phyloP scores from a whole-genome alignment of 345 rosid species.

The Aurinia saxatilis region DNA sequence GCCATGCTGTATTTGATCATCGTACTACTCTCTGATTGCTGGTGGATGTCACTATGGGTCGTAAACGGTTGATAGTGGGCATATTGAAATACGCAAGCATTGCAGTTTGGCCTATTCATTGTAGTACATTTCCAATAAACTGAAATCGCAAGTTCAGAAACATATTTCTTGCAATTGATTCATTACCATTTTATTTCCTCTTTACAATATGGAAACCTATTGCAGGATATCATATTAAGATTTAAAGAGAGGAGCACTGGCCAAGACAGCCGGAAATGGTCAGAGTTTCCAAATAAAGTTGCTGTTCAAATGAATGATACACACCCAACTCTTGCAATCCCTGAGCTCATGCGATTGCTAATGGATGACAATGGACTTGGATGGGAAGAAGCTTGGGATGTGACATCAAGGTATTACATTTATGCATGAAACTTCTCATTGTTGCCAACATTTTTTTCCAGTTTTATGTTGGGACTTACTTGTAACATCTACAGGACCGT shows the following conservation, averaged over 20 bases:
- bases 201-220: slow-evolving; percentile 14
- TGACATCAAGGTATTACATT: slow-evolving; percentile 51
- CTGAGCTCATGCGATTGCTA: slow-evolving; percentile 86
- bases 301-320: slow-evolving; percentile 96
- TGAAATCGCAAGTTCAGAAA: neutral
- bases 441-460: neutral
- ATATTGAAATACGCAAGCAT: neutral
- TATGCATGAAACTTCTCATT: neutral
- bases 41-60: neutral
- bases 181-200: neutral
- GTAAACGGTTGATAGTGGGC: neutral
- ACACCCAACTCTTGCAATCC: slow-evolving; percentile 96
- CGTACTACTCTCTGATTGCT: neutral
- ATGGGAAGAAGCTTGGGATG: slow-evolving; percentile 99
- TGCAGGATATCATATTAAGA: slow-evolving; percentile 83
- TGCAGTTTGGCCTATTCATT: neutral
- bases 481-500: slow-evolving; percentile 49
- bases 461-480: slow-evolving; percentile 8
- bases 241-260: slow-evolving; percentile 65
- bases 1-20: neutral
- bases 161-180: neutral
- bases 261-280: slow-evolving; percentile 58
- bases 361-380: slow-evolving; percentile 93
- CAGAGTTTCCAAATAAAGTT: slow-evolving; percentile 84
- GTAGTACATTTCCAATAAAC: neutral